Base-by-base conservation (phyloP, 192 early-diverging fungal species). In the Phycomyces blakesleeanus region DNA sequence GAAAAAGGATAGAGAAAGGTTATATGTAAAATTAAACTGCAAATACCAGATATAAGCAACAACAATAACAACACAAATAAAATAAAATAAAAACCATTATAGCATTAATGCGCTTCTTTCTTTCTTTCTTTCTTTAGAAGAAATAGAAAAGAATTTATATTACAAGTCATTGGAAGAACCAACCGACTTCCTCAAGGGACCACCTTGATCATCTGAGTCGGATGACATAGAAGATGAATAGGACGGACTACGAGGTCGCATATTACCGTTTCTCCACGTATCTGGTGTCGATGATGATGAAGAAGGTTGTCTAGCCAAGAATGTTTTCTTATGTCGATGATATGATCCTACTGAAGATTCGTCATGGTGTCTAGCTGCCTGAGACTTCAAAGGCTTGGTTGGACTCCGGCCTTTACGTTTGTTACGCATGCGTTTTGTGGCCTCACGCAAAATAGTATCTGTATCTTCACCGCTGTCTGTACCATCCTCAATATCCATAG, bases 401-500 rank as follows among this genome's bases (percentile, higher is more conserved):
- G 52, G 52, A 25, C 12, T 22, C 12, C 52, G 52, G 11, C 20
- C 52, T 26, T 54, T 54, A 5, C 7, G 24, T 54, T 29, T 54
- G 5, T 25, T 54, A 14, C 52, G 52, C 49, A 71, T 41, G 2
- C 69, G 69, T 54, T 59, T 34, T 6, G 37, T 64, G 20, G 69
- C 69, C 58, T 71, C 62, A 12, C 57, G 51, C 27, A 71, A 37
- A 22, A 71, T 71, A 42, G 38, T 52, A 26, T 71, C 69, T 10
- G 69, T 71, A 42, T 71, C 69, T 0, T 71, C 69, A n/a, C 61
- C 69, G 8, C 55, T 63, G 34, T 71, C 69, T 6, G 50, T 53
- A 12, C 29, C 38, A 38, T 69, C 59, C 0, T 37, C 40, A 10
- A 25, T 51, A 52, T 42, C 54, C 29, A 38, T 59, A 16, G 39